Base-by-base conservation (phyloP, 2,329 filamentous ascomycete species). In the Sphaerulina vaccinii region DNA sequence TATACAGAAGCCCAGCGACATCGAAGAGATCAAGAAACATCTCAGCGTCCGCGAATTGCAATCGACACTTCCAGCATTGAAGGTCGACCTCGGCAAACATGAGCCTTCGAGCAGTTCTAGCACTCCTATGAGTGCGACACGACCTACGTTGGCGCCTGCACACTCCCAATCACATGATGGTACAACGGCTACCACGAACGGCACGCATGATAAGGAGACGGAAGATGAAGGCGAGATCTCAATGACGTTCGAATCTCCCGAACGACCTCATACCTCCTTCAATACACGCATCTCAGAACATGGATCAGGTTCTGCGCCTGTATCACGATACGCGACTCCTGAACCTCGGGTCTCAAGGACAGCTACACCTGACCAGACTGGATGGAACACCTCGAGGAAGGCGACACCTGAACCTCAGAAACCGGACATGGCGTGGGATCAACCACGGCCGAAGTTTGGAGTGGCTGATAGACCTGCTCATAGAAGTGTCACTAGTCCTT, bases 51-150 rank as follows among this genome's bases (percentile, higher is more conserved):
- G 61, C 8, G 88, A 97, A 72, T 81, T 96, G 53, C 81, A 93
- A 70, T 90, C 87, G 43, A 96, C 91, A 1, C 75, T 96, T 19
- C 91, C 92, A 39, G 89, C 91, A 0, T 95, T 96, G 80, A 93
- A 90, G 68, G 79, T 96, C 44, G 38, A 46, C 21, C 42, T 59
- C 8, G 51, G 48, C 16, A 45, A 47, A 43, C 45, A 41, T 32
- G 45, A 49, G 15, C 43, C 42, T 19, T 35, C 46, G 10, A 44
- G 45, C 24, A 41, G 15, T 19, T 43, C 32, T 2, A 52, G 48
- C 22, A 52, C 45, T 16, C 47, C 48, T 15, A 51, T 29, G 4
- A 56, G 40, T n/a, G 23, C 39, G 21, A 49, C 55, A 15, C 38
- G 53, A 40, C 51, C 51, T 13, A 42, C 35, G n/a, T 15, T 46